Percentiles rank a stretch among this genome's conserved stretches.
phyloP scores from a whole-genome alignment of 768 basidiomycete genomes.

The Termitomyces sp. region DNA sequence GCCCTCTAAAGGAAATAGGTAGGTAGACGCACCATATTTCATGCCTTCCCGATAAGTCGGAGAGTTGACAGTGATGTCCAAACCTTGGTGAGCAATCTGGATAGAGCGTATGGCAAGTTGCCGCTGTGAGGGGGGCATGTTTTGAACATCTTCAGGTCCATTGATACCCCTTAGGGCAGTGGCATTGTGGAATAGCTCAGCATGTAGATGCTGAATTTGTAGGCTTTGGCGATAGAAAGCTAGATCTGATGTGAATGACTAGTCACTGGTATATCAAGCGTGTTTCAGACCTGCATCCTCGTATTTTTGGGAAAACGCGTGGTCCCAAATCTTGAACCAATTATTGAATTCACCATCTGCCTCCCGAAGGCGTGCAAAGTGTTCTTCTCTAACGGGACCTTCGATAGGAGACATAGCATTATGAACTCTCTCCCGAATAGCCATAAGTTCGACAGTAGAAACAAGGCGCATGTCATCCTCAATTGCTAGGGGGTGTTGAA shows the following conservation, averaged over 20 bases:
- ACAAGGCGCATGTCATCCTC: slow-evolving; percentile 94
- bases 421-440: slow-evolving; percentile 80
- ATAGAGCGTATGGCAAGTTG: slow-evolving; percentile 82
- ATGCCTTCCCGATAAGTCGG: slow-evolving; percentile 86
- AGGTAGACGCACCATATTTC: slow-evolving; percentile 68
- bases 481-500: slow-evolving; percentile 84
- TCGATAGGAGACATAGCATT: slow-evolving; percentile 80
- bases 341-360: slow-evolving; percentile 74
- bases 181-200: slow-evolving; percentile 84
- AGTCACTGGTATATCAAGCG: neutral
- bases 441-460: slow-evolving; percentile 91
- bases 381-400: slow-evolving; percentile 63
- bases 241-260: slow-evolving; percentile 20
- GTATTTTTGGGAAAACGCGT: slow-evolving; percentile 75
- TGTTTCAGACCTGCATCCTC: slow-evolving; percentile 63
- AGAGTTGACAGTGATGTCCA: slow-evolving; percentile 84
- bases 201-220: slow-evolving; percentile 84
- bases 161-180: slow-evolving; percentile 78
- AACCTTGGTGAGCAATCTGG: slow-evolving; percentile 68
- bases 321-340: slow-evolving; percentile 83
- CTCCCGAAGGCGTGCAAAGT: slow-evolving; percentile 64
- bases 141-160: slow-evolving; percentile 80
- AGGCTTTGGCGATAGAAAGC: slow-evolving; percentile 86
- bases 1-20: neutral
- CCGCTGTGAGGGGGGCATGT: slow-evolving; percentile 74